Percentiles rank a stretch among this genome's conserved stretches.
phyloP scores from a whole-genome alignment of 495 filamentous ascomycete genomes.

The Pseudevernia furfuracea region DNA sequence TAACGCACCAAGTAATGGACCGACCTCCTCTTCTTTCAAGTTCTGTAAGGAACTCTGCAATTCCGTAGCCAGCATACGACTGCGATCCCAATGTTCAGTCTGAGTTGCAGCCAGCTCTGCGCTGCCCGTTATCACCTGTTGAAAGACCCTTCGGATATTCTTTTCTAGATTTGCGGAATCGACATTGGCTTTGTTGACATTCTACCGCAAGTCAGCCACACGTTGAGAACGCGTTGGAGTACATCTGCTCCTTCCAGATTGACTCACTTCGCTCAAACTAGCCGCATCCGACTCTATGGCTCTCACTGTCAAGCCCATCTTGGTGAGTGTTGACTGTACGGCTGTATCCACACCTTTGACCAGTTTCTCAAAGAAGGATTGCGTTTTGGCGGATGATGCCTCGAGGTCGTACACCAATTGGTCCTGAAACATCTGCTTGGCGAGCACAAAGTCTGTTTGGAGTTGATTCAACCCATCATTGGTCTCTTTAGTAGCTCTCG shows the following conservation, averaged over 20 bases:
- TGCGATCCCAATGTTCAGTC: constrained; percentile 20
- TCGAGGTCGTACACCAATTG: constrained; percentile 35
- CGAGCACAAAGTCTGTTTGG: constrained; percentile 35
- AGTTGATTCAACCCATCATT: constrained; percentile 28
- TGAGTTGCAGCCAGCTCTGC: constrained; percentile 30
- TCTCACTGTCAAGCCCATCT: constrained; percentile 26
- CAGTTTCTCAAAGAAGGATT: constrained; percentile 28
- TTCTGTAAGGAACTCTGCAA: constrained; percentile 24
- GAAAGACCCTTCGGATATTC: constrained; percentile 30
- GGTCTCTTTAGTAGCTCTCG: constrained; percentile 34
- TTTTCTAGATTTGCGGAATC: constrained; percentile 31
- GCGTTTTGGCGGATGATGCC: constrained; percentile 29
- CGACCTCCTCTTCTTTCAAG: constrained; percentile 29
- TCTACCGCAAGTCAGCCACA: constrained; percentile 26
- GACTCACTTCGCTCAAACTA: constrained; percentile 33
- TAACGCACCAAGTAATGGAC: constrained; percentile 19
- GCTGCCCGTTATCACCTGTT: constrained; percentile 31
- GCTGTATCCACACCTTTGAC: constrained; percentile 31
- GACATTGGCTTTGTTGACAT: constrained; percentile 32
- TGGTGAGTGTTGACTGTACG: constrained; percentile 23
- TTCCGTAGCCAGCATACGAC: constrained; percentile 19
- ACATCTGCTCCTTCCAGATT: neutral
- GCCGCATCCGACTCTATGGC: constrained; percentile 27
- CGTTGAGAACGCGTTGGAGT: neutral
- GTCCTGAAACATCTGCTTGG: constrained; percentile 31